These are phyloP conservation scores for Raphanus raphanistrum DNA, from an alignment of 345 rosid species.

Conservation along the genomic window DNA sequence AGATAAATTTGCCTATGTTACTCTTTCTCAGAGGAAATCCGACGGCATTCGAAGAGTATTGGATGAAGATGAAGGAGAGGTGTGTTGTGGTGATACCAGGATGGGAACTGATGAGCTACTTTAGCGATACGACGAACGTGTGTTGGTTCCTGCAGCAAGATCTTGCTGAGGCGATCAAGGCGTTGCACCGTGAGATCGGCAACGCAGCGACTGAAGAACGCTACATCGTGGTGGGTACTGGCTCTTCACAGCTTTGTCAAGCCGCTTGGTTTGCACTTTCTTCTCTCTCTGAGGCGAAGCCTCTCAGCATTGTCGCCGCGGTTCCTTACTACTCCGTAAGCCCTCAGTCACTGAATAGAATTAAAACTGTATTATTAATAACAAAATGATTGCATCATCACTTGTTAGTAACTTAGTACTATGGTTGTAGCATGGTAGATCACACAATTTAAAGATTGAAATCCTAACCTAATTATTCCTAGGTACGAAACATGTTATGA, in stretches of 20 bases:
- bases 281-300: conserved; percentile 42
- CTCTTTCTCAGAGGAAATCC: conserved; percentile 72
- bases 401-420: not conserved
- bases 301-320: conserved; percentile 70
- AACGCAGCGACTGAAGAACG: conserved; percentile 58
- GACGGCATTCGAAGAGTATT: conserved; percentile 55
- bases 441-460: not conserved
- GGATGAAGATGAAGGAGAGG: conserved; percentile 58
- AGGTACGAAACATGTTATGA: not conserved
- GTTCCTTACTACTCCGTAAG: conserved; percentile 86
- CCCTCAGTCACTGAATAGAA: not conserved
- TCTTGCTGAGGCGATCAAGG: conserved; percentile 62
- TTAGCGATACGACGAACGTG: conserved; percentile 45
- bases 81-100: conserved; percentile 59
- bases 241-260: conserved; percentile 72
- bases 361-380: not conserved
- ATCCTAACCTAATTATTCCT: not conserved
- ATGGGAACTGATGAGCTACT: conserved; percentile 78
- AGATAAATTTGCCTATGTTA: not conserved
- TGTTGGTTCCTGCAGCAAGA: conserved; percentile 83
- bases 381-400: not conserved
- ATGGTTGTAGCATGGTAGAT: not conserved
- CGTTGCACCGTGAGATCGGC: conserved; percentile 56
- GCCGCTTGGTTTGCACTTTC: conserved; percentile 74
- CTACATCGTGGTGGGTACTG: conserved; percentile 72